Base-by-base conservation (phyloP, 1,139 yeast species). In the Scheffersomyces parashehatae region DNA sequence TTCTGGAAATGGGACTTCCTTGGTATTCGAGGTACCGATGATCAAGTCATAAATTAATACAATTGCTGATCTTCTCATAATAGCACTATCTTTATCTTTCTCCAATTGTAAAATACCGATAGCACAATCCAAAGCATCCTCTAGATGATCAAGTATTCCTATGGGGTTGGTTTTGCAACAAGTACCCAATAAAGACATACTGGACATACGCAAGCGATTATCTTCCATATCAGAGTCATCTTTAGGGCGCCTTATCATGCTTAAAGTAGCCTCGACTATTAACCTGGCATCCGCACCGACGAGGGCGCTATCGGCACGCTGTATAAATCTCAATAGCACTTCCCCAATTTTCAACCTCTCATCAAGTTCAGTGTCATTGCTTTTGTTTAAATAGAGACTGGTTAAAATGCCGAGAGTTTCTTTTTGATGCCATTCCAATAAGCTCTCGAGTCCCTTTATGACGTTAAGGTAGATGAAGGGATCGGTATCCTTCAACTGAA, bases 401-500 rank as follows among this genome's bases (percentile, higher is more conserved):
- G 76, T 48, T 24, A 85, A 56, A 7, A 64, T 61, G 3, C 64
- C 59, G 7, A 83, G 46, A 0, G 81, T 76, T 4, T 56, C 55
- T 1, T 59, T 51, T 11, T 73, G 71, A 39, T 79, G 68, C 36
- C 69, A 55, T 7, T 73, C 78, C 20, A 85, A 68, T 35, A 91
- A 64, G 15, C 77, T 72, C 40, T 81, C 83, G 24, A 93, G 65
- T 0, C 95, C 91, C 55, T 87, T 89, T 48, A 93, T 87, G 0
- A 85, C 87, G 57, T 88, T 91, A 44, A 93, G 62, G 59, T 88
- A 93, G 13, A 93, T 80, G 59, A 83, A 93, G 0, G 98, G 96
- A 49, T 93, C 99, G 0, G 82, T 76, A 54, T 89, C 96, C 42
- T 77, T 76, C 40, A 93, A 65, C 52, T 86, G 89, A 2, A 74